phyloP scores from a whole-genome alignment of 176 grass and related monocot species.

The Triticum turgidum region DNA sequence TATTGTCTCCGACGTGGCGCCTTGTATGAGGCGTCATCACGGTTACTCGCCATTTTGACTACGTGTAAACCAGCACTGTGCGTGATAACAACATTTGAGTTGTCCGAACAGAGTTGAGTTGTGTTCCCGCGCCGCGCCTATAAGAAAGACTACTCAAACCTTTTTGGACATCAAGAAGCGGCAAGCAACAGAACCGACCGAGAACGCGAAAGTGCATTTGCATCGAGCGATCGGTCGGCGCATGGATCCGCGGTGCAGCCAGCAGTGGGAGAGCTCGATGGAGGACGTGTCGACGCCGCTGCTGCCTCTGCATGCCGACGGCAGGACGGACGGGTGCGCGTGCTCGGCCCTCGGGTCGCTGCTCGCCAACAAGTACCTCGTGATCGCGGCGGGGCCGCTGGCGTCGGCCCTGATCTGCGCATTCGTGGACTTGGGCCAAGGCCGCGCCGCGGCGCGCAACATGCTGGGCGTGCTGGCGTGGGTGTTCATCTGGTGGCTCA shows the following conservation, averaged over 20 bases:
- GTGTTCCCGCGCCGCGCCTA: constrained; percentile 22
- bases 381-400: constrained; percentile 52
- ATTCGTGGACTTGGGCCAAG: constrained; percentile 41
- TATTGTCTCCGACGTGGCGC: not conserved
- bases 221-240: not conserved
- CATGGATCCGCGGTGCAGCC: constrained; percentile 34
- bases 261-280: constrained; percentile 15
- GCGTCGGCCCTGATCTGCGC: constrained; percentile 45
- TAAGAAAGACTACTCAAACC: not conserved
- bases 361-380: constrained; percentile 43
- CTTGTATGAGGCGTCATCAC: not conserved
- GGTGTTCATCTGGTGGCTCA: constrained; percentile 96
- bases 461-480: constrained; percentile 82
- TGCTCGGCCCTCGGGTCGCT: constrained; percentile 7
- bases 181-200: not conserved
- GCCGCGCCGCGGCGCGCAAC: constrained; percentile 45
- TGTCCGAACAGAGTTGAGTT: not conserved
- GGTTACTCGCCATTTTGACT: not conserved
- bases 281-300: constrained; percentile 48
- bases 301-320: not conserved
- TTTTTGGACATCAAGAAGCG: not conserved
- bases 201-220: not conserved
- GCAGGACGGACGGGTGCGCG: not conserved
- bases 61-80: no score
- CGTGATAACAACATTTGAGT: not conserved